Conservation (phyloP, 495 filamentous ascomycete species). For the Cercophora sp. region DNA sequence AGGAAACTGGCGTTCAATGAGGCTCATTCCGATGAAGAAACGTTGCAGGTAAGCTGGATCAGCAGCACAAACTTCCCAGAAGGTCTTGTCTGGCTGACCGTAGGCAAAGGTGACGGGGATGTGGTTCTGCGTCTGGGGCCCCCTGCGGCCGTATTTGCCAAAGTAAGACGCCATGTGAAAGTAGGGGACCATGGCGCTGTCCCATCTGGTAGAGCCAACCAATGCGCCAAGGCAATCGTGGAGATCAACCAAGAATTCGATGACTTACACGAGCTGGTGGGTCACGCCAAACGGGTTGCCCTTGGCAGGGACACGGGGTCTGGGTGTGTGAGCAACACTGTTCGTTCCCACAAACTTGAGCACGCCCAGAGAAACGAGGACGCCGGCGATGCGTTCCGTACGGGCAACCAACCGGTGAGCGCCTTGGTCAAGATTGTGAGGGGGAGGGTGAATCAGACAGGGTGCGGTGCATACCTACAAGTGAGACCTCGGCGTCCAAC, state of each 20-base stretch:
- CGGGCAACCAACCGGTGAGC: not conserved
- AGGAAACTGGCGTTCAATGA: not conserved
- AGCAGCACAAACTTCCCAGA: conserved; percentile 1
- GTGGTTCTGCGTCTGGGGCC: conserved; percentile 10
- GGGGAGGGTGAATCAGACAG: no score
- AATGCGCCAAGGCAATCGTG: no score
- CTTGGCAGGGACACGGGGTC: not conserved
- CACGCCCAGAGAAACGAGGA: not conserved
- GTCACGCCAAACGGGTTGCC: not conserved
- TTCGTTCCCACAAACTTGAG: not conserved
- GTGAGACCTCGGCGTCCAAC: not conserved
- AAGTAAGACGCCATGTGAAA: conserved; percentile 10
- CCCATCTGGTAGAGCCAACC: no score
- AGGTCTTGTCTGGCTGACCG: conserved; percentile 8
- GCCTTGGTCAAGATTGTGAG: not conserved
- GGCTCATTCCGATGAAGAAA: not conserved
- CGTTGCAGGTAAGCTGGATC: conserved; percentile 5
- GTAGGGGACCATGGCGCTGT: conserved; percentile 1
- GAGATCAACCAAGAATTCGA: no score
- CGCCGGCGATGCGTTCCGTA: not conserved
- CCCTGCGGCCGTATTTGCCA: conserved; percentile 18
- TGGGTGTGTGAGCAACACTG: conserved; percentile 7
- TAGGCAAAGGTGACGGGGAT: conserved; percentile 7
- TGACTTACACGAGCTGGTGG: not conserved
- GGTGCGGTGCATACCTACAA: not conserved